Evolutionary conservation across 2,329 filamentous ascomycete species (phyloP), one percentile per base, ranked within the genome.

Genomic region (Epichloe typhina): DNA sequence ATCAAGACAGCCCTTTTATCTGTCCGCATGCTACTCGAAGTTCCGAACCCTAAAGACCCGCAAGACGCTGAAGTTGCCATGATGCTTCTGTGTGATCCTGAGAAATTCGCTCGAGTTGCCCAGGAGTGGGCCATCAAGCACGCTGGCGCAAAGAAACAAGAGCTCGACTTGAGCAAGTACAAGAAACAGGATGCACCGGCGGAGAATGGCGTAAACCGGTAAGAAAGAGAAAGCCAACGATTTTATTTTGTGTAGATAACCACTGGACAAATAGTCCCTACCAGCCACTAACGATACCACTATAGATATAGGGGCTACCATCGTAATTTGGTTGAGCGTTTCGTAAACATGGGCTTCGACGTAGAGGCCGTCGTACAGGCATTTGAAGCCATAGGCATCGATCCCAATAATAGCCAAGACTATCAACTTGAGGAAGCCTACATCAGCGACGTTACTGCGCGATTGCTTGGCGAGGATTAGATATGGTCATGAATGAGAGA

Each of bases 1-100:
- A 91, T 98, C 67, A 97, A 96, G 71, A 94, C 88, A 19, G 88
- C 91, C 38, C 80, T 98, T 44, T 82, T 98, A 53, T 96, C 90
- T 31, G 76, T 98, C 35, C 90, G 95, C 66, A 91, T 90, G 58
- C 81, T 98, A 17, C 86, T 98, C 61, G 88, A 88, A 69, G 88
- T 84, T 17, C 93, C 93, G 3, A 94, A 98, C 66, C 91, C 93
- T 0, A 94, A 91, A 61, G 93, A 98, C 58, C 93, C 93, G 0
- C 93, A 98, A 71, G 93, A 98, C 62, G 90, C 90, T 39, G 88
- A 96, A 66, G 93, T 97, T 1, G 93, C 93, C 23, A 82, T 79
- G 61, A 95, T 96, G 88, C 76, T 97, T 62, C 74, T 95, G 53
- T 78, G 83, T 2, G 79, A 86, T 45, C 88, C 88, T 0, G 80